These are phyloP conservation scores for Colletotrichum coccodes DNA, from an alignment of 2,329 filamentous ascomycete species.

Conservation along the genomic window DNA sequence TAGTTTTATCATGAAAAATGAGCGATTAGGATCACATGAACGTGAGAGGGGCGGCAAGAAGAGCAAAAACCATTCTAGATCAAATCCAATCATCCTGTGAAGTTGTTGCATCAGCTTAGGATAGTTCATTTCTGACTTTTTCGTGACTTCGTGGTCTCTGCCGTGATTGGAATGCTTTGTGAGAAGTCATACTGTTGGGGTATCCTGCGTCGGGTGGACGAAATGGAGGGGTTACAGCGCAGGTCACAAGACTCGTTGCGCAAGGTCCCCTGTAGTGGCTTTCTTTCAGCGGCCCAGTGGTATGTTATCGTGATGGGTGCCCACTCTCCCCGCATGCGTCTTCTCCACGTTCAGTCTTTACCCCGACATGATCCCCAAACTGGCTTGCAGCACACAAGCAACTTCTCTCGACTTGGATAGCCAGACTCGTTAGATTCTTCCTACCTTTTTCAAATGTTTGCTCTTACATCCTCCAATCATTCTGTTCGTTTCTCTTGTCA, in stretches of 20 bases:
- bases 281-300: constrained; percentile 2
- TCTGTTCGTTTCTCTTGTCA: neutral
- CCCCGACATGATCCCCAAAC: neutral
- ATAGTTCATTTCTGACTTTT: no score
- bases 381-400: neutral
- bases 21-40: no score
- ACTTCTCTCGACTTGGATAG: neutral
- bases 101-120: no score
- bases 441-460: neutral
- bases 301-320: constrained; percentile 4
- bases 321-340: constrained; percentile 11
- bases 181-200: no score
- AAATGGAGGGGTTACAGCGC: neutral
- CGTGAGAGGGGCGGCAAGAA: no score
- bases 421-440: neutral
- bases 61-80: no score
- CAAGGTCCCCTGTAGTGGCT: constrained; percentile 12
- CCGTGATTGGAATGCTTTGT: no score
- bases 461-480: neutral
- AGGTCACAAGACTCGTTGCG: neutral
- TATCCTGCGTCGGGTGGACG: no score
- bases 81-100: no score
- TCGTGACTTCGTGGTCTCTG: no score
- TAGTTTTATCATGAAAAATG: no score
- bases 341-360: constrained; percentile 15